Base-by-base conservation (phyloP, 2,329 filamentous ascomycete species). In the Pseudogymnoascus sp. region DNA sequence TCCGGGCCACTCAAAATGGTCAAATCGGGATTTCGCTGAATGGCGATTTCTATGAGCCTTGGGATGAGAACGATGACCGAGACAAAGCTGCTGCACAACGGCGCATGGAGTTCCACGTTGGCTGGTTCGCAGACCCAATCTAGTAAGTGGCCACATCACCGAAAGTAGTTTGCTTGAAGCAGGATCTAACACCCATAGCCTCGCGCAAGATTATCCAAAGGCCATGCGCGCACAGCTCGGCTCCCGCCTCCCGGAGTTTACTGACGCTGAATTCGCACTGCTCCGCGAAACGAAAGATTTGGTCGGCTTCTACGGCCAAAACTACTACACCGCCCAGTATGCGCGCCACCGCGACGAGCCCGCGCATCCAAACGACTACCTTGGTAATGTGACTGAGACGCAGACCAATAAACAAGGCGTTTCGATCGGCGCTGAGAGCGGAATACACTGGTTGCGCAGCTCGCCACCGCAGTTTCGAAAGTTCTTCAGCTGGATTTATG, bases 41-140 rank as follows among this genome's bases (percentile, higher is more conserved):
- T 12, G 70, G 70, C 2, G 66, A 72, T 46, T 71, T 65, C 40
- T 71, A 69, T 37, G 69, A 71, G 63, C 70, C 70, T 16, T 72
- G 66, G 66, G 65, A 71, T 40, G 43, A 16, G 16, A 38, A 68
- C 22, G 68, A 67, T 41, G 59, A 66, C 67, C 62, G 61, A 38
- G 68, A 72, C 50, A 59, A 61, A 33, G 61, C 63, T 28, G 70
- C 70, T 38, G 70, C 70, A 53, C 65, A 70, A 59, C 67, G 70
- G 10, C 67, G 70, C 12, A 68, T 71, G 69, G 62, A 66, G 43
- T 72, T 72, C 31, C 69, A 70, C 60, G 67, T 72, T 43, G 69
- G 69, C 38, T 72, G 70, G 70, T 72, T 71, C 62, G 70, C 63
- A 31, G 68, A 72, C 59, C 70, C 70, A n/a, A 61, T 72, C 24